Evolutionary conservation across 2,329 filamentous ascomycete genomes (phyloP).

Genomic region (Rosellinia necatrix): DNA sequence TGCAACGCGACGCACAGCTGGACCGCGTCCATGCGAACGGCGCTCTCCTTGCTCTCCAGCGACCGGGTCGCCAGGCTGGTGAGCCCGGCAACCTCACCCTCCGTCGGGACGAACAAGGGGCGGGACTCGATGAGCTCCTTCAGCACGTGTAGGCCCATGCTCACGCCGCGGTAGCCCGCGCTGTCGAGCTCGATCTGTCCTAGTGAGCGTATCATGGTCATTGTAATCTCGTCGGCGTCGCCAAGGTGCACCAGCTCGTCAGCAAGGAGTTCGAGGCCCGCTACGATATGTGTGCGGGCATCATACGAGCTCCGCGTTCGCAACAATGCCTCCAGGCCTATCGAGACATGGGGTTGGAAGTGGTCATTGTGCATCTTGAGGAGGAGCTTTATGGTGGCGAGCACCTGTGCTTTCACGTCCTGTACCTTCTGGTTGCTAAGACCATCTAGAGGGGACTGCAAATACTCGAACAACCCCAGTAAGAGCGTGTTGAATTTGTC

Average conservation of each 20-base stretch:
- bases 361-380: slow-evolving; percentile 68
- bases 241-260: slow-evolving; percentile 72
- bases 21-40: slow-evolving; percentile 75
- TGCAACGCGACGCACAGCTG: slow-evolving; percentile 78
- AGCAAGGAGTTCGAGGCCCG: slow-evolving; percentile 73
- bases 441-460: slow-evolving; percentile 63
- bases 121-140: slow-evolving; percentile 60
- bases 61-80: slow-evolving; percentile 58
- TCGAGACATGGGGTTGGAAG: slow-evolving; percentile 70
- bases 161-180: slow-evolving; percentile 56
- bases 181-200: slow-evolving; percentile 49
- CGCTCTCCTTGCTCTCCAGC: slow-evolving; percentile 64
- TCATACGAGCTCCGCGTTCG: slow-evolving; percentile 69
- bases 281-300: slow-evolving; percentile 71
- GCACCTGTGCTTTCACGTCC: slow-evolving; percentile 74
- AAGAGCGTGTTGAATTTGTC: slow-evolving; percentile 72
- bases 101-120: slow-evolving; percentile 53
- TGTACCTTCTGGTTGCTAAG: slow-evolving; percentile 67
- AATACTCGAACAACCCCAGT: slow-evolving; percentile 70
- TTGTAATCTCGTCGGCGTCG: slow-evolving; percentile 63
- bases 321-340: slow-evolving; percentile 69
- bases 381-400: slow-evolving; percentile 74
- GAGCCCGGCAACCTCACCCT: slow-evolving; percentile 57
- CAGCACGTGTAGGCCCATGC: slow-evolving; percentile 68
- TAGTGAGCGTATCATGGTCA: slow-evolving; percentile 58